Conservation (phyloP, 75 land plant genomes). For the Larix kaempferi region DNA sequence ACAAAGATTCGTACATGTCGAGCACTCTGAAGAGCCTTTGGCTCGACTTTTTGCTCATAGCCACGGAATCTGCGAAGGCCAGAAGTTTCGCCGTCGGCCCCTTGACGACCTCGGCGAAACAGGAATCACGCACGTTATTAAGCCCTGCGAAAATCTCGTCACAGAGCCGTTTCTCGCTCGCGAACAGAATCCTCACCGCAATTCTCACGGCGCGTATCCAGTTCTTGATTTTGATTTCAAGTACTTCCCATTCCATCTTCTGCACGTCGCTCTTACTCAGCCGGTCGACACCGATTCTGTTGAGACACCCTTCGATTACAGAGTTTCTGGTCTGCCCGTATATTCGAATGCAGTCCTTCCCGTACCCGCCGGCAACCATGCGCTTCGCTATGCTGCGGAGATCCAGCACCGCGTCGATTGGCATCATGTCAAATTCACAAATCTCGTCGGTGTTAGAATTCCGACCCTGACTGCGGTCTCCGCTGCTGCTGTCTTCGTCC, state of each 20-base stretch:
- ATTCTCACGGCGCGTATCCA: constrained; percentile 58
- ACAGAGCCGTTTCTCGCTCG: constrained; percentile 54
- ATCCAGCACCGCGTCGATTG: constrained; percentile 13
- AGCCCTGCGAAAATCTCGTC: constrained; percentile 44
- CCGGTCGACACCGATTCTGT: constrained; percentile 49
- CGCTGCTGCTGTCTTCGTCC: not conserved
- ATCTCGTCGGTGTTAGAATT: constrained; percentile 15
- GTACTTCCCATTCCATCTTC: constrained; percentile 43
- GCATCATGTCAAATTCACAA: constrained; percentile 24
- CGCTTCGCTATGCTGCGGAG: constrained; percentile 32
- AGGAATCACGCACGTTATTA: constrained; percentile 14
- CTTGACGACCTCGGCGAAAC: constrained; percentile 55
- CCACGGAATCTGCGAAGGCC: constrained; percentile 58
- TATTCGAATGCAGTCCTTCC: constrained; percentile 45
- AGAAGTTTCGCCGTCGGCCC: constrained; percentile 50
- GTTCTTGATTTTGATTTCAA: constrained; percentile 42
- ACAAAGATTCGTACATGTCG: constrained; percentile 59
- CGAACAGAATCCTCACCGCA: constrained; percentile 46
- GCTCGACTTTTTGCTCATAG: constrained; percentile 33
- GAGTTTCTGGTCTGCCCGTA: constrained; percentile 43
- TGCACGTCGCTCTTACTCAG: constrained; percentile 59
- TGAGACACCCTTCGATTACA: constrained; percentile 61
- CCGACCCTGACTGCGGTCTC: not conserved
- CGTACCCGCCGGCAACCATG: constrained; percentile 43
- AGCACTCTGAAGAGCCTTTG: constrained; percentile 60